A percentile compares a stretch with the other conserved stretches of the same genome.
Evolutionary conservation across 2,329 filamentous ascomycete species (phyloP).

Genomic region (Ascochyta pisi): DNA sequence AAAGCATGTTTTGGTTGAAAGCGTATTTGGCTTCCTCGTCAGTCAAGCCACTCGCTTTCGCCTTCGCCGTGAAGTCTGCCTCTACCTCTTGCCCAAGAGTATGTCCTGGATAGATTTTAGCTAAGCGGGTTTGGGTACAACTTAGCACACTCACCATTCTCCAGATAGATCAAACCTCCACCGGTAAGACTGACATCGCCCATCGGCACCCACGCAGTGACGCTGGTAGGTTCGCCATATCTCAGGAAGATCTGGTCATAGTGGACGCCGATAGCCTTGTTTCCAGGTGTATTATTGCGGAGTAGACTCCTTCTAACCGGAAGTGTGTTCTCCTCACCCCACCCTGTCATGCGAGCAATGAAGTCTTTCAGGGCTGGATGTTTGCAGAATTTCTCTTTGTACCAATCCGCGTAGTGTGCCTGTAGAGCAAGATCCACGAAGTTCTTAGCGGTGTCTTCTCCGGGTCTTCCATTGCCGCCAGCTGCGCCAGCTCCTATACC

Average conservation of each 20-base stretch:
- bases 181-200: constrained; percentile 62
- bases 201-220: constrained; percentile 66
- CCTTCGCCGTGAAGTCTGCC: constrained; percentile 57
- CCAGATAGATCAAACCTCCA: constrained; percentile 66
- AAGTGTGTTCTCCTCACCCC: constrained; percentile 58
- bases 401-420: constrained; percentile 56
- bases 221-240: constrained; percentile 60
- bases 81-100: constrained; percentile 60
- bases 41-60: constrained; percentile 57
- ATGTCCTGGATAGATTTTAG: constrained; percentile 43
- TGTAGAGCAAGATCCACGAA: constrained; percentile 61
- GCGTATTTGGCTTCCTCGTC: constrained; percentile 58
- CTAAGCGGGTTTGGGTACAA: too few species aligned
- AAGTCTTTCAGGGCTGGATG: constrained; percentile 60
- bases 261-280: constrained; percentile 66
- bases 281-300: constrained; percentile 64
- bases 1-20: constrained; percentile 66
- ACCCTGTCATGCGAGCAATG: constrained; percentile 60
- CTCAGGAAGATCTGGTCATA: constrained; percentile 67
- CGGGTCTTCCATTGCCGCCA: constrained; percentile 55
- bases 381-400: constrained; percentile 62
- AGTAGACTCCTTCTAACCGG: constrained; percentile 59
- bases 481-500: constrained; percentile 62
- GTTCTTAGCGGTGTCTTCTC: constrained; percentile 48
- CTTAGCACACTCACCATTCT: constrained; percentile 48